Base-by-base conservation (phyloP, 345 rosid genomes). In the Gynandropsis gynandra region DNA sequence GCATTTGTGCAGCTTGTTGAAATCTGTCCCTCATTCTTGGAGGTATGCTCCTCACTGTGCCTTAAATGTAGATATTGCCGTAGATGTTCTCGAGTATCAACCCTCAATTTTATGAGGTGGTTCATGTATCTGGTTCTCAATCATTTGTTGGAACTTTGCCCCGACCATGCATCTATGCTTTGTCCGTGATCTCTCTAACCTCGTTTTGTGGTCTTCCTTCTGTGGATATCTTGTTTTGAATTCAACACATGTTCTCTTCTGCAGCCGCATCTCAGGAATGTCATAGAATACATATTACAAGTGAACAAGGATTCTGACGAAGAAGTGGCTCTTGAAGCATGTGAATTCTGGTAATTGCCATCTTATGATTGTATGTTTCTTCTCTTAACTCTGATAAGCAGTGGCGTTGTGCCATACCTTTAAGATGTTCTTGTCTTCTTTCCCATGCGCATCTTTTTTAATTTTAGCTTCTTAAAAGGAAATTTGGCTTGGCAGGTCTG, bases 321-420 rank as follows among this genome's bases (percentile, higher is more conserved):
- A 18, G 98, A 87, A 66, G 97, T 92, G 56, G 86, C 94, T 54
- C 95, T 92, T 54, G 98, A 92, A 76, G 93, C 97, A 35, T 82
- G 96, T 63, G 98, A 92, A 82, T 87, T 85, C 64, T 92, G 97
- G 98, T 92, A 82, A 63, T 9, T 18, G 10, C 13, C 40, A 9
- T 36, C 3, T 36, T 36, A 36, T 36, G 9, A 36, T 36, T 36
- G 47, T 48, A 17, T n/a, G 17, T n/a, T 54, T 0, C 34, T 51
- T 14, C 38, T 50, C 36, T 42, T 63, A 36, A 27, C 43, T 52
- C 54, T 52, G 29, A 47, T 50, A 16, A 17, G 20, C 10, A 19
- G 32, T 1, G 20, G 34, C 21, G 45, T 40, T 46, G 29, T 27
- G 18, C 50, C 42, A 31, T 12, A 37, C 20, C 24, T 40, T 8